Evolutionary conservation across 1,139 yeast genomes (phyloP).

Genomic region (Diutina rugosa): DNA sequence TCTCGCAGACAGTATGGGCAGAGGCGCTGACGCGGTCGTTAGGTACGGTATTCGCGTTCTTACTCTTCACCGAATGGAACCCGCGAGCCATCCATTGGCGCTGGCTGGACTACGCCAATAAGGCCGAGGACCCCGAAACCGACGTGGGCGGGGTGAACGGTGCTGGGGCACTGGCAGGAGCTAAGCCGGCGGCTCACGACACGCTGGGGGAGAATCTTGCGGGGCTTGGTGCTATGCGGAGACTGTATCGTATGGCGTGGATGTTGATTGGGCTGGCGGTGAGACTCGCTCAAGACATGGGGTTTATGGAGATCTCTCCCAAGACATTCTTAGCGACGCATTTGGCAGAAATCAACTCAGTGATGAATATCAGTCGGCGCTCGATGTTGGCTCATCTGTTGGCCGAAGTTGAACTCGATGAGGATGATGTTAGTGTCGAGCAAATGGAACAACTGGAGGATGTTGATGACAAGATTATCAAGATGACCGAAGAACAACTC

Average conservation of each 20-base stretch:
- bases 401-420: conserved; percentile 30
- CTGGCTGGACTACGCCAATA: conserved; percentile 78
- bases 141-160: not conserved
- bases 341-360: conserved; percentile 65
- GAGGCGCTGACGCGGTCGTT: conserved; percentile 81
- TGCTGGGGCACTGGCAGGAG: not conserved
- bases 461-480: conserved; percentile 18
- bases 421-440: conserved; percentile 24
- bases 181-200: conserved; percentile 1
- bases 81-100: conserved; percentile 89
- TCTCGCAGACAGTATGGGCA: conserved; percentile 89
- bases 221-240: conserved; percentile 74
- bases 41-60: conserved; percentile 76
- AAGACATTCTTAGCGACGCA: conserved; percentile 76
- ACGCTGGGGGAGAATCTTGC: conserved; percentile 30
- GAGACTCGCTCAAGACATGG: conserved; percentile 79
- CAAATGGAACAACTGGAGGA: conserved; percentile 16
- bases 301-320: conserved; percentile 61
- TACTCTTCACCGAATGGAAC: conserved; percentile 89
- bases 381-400: conserved; percentile 59
- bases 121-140: conserved; percentile 21
- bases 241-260: conserved; percentile 89
- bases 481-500: conserved; percentile 26
- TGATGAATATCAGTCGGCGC: conserved; percentile 57
- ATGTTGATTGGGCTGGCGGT: conserved; percentile 84